Conservation (phyloP, 2,329 filamentous ascomycete genomes). For the Verticillium nonalfalfae region DNA sequence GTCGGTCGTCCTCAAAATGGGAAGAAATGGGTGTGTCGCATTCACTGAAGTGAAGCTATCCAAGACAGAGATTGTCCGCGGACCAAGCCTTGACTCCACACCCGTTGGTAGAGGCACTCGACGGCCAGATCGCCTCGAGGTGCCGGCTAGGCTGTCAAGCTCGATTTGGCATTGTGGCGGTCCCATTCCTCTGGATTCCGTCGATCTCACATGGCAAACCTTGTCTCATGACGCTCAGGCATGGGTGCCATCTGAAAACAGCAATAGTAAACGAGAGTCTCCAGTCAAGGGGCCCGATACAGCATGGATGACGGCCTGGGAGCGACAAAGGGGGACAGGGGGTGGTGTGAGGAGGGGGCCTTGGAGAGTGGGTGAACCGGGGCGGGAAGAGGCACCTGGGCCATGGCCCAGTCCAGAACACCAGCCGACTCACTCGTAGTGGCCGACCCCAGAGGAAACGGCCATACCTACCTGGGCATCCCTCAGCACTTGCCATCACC, state of each 20-base stretch:
- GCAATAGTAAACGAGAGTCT: constrained; percentile 11
- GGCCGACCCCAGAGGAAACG: not conserved
- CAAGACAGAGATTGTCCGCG: not conserved
- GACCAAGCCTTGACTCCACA: not conserved
- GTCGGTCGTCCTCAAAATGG: no score
- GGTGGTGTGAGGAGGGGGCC: not conserved
- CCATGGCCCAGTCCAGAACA: not conserved
- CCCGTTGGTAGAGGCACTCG: not conserved
- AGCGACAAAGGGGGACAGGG: not conserved
- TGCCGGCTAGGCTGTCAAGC: not conserved
- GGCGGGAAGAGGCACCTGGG: constrained; percentile 1
- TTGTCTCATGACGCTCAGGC: not conserved
- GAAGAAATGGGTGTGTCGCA: no score
- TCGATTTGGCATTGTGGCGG: not conserved
- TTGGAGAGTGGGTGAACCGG: constrained; percentile 1
- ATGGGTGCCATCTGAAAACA: constrained; percentile 4
- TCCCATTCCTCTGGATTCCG: constrained; percentile 10
- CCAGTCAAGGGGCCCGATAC: not conserved
- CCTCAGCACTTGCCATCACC: not conserved
- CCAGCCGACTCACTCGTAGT: not conserved
- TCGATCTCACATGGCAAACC: constrained; percentile 9
- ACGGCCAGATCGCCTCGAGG: not conserved
- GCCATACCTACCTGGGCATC: not conserved
- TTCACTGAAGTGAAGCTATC: no score
- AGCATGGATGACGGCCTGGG: not conserved